phyloP scores from a whole-genome alignment of 2,329 filamentous ascomycete genomes.

The Microsporum canis region DNA sequence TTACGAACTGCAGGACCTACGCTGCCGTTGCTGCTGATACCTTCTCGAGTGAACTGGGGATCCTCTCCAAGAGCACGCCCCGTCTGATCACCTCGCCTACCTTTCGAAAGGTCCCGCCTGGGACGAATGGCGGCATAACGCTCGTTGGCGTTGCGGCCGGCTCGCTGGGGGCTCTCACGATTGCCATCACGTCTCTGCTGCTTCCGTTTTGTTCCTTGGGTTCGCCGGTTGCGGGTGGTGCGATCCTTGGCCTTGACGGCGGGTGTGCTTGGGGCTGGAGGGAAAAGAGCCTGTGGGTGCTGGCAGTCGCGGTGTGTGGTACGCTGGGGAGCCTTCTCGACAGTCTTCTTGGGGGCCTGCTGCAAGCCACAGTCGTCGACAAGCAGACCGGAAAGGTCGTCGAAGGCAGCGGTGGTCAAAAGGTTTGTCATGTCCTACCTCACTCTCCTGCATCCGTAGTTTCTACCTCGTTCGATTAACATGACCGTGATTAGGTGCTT shows the following conservation, averaged over 20 bases:
- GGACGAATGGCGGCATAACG: constrained; percentile 90
- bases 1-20: constrained; percentile 50
- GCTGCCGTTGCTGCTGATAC: constrained; percentile 87
- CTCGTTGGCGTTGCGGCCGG: constrained; percentile 62
- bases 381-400: constrained; percentile 74
- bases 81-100: constrained; percentile 73
- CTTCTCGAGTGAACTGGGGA: constrained; percentile 89
- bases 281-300: constrained; percentile 38
- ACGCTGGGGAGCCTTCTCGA: constrained; percentile 72
- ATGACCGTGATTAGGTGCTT: constrained; percentile 23
- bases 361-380: constrained; percentile 81
- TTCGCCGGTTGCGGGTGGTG: neutral
- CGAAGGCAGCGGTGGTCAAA: constrained; percentile 65
- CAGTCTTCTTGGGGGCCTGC: constrained; percentile 70
- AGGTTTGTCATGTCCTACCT: constrained; percentile 32
- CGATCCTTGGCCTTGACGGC: constrained; percentile 23
- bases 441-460: neutral
- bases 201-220: constrained; percentile 53
- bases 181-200: constrained; percentile 56
- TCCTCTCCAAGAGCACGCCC: constrained; percentile 63
- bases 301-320: constrained; percentile 58
- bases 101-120: constrained; percentile 68
- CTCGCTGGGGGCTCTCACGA: constrained; percentile 55
- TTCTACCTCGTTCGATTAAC: neutral
- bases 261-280: constrained; percentile 40